Evolutionary conservation across 768 basidiomycete genomes (phyloP).

Genomic region (Amanita molliuscula): DNA sequence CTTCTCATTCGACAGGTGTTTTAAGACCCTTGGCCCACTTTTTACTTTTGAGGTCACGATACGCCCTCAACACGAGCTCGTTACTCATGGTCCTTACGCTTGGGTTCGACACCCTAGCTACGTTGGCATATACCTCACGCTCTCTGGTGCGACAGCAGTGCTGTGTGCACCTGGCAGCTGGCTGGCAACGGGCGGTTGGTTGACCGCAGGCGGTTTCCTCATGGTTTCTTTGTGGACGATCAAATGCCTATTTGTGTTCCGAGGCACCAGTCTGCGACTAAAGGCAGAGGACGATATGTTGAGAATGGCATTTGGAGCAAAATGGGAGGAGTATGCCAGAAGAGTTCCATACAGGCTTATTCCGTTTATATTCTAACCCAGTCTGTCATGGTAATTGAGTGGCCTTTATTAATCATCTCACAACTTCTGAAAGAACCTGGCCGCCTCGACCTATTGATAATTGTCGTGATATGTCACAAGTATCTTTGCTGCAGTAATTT

Average conservation of each 20-base stretch:
- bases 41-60: slow-evolving; percentile 36
- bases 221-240: slow-evolving; percentile 18
- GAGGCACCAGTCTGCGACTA: slow-evolving; percentile 20
- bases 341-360: slow-evolving; percentile 28
- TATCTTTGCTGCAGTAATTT: no score
- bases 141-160: slow-evolving; percentile 22
- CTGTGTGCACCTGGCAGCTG: slow-evolving; percentile 23
- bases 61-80: slow-evolving; percentile 26
- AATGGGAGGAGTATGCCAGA: slow-evolving; percentile 25
- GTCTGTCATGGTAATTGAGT: neutral
- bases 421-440: no score
- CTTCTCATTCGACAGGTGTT: slow-evolving; percentile 20
- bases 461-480: no score
- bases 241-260: slow-evolving; percentile 24
- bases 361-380: slow-evolving; percentile 22
- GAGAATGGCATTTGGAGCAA: slow-evolving; percentile 22
- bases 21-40: slow-evolving; percentile 26
- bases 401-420: neutral
- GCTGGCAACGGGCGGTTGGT: slow-evolving; percentile 16
- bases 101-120: slow-evolving; percentile 36
- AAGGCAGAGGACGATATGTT: slow-evolving; percentile 27
- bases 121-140: slow-evolving; percentile 27
- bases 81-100: slow-evolving; percentile 33
- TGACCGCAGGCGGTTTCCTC: slow-evolving; percentile 14
- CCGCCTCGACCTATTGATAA: no score